Percentiles rank a stretch among this genome's conserved stretches.
These are phyloP conservation scores for Yamadazyma conglobata DNA, from an alignment of 1,139 yeast species.

Conservation along the genomic window DNA sequence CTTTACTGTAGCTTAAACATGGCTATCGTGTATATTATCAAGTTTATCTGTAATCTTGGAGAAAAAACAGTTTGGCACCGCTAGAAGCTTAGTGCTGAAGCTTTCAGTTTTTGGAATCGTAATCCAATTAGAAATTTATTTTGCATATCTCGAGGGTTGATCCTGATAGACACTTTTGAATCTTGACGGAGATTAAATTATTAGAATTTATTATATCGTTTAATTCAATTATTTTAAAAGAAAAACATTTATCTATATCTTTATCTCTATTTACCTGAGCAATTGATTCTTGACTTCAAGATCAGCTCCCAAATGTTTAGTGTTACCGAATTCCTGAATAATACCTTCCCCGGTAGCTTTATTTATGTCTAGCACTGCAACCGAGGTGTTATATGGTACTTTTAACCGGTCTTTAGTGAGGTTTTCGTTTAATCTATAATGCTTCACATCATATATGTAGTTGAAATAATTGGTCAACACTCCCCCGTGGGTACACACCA, in stretches of 20 bases:
- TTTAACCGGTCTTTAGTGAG: slow-evolving; percentile 43
- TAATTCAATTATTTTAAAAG: no score
- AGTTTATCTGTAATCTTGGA: no score
- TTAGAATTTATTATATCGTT: no score
- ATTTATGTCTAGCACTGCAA: slow-evolving; percentile 58
- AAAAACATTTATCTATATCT: not conserved
- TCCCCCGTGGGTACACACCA: slow-evolving; percentile 84
- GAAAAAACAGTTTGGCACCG: no score
- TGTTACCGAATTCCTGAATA: slow-evolving; percentile 55
- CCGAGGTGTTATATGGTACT: slow-evolving; percentile 72
- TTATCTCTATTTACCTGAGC: slow-evolving; percentile 20
- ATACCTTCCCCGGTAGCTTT: slow-evolving; percentile 34
- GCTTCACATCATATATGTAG: slow-evolving; percentile 35
- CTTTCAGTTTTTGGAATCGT: no score
- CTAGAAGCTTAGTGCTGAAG: no score
- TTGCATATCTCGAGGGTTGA: not conserved
- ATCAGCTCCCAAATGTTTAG: slow-evolving; percentile 60
- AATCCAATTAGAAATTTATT: not conserved
- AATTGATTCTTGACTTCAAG: slow-evolving; percentile 50
- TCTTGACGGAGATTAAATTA: no score
- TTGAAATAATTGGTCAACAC: slow-evolving; percentile 63
- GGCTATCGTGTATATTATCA: no score
- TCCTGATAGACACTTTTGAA: not conserved
- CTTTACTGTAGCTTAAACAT: slow-evolving; percentile 3
- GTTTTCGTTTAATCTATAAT: slow-evolving; percentile 34